A percentile compares a stretch with the other conserved stretches of the same genome.
phyloP scores from a whole-genome alignment of 768 basidiomycete genomes.

The Leccinum truebloodii region DNA sequence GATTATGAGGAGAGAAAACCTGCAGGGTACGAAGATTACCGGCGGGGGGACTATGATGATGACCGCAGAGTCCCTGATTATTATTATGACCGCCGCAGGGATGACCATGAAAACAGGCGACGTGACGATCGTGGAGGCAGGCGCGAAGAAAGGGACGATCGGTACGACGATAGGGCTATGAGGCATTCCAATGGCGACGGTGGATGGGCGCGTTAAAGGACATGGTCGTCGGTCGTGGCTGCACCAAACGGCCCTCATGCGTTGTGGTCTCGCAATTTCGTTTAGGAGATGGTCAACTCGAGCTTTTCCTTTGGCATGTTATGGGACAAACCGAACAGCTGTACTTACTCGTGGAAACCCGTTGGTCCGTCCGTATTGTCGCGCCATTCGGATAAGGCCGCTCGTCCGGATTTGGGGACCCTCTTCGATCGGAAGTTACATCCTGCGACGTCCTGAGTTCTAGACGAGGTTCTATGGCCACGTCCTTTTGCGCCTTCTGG shows the following conservation, averaged over 20 bases:
- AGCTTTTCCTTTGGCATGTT: constrained; percentile 39
- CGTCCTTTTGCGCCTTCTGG: constrained; percentile 16
- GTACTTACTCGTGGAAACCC: constrained; percentile 42
- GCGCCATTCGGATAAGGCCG: constrained; percentile 34
- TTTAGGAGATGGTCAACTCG: constrained; percentile 49
- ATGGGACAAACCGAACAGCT: constrained; percentile 38
- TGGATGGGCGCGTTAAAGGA: constrained; percentile 71
- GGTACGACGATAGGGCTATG: constrained; percentile 72
- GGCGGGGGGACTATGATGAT: constrained; percentile 79
- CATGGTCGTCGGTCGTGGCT: constrained; percentile 38
- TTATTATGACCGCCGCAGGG: constrained; percentile 88
- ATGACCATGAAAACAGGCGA: constrained; percentile 57
- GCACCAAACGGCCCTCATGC: constrained; percentile 30
- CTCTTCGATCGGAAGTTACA: constrained; percentile 20
- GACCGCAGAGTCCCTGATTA: constrained; percentile 81
- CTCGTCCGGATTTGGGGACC: constrained; percentile 29
- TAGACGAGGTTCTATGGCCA: constrained; percentile 7
- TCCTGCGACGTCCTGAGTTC: constrained; percentile 22
- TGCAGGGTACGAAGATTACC: constrained; percentile 91
- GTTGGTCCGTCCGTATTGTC: constrained; percentile 34
- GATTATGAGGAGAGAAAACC: constrained; percentile 83
- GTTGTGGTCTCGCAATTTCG: constrained; percentile 46
- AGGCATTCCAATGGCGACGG: constrained; percentile 79
- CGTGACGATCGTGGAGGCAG: constrained; percentile 72
- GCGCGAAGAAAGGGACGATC: constrained; percentile 84